Base-by-base conservation (phyloP, 1,139 yeast species). In the Suhomyces ambrosiae region DNA sequence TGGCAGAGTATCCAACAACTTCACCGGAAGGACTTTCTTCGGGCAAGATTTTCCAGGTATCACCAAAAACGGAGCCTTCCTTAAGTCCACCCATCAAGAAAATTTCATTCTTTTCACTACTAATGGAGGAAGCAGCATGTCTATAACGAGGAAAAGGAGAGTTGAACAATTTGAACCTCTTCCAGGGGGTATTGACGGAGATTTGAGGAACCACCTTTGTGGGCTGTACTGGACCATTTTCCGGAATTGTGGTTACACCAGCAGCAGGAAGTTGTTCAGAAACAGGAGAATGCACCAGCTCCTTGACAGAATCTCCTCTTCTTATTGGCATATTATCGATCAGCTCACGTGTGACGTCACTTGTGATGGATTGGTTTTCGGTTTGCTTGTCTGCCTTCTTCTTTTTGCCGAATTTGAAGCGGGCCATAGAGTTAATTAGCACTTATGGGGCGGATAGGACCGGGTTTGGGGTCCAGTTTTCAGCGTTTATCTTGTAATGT, bases 131-230 rank as follows among this genome's bases (percentile, higher is more conserved):
- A 1, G 96, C 92, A 0, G 95, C 88, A 60, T 92, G 97, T 52
- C 97, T 83, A 58, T 89, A 89, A 32, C 97, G 77, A 5, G 98
- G 97, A 54, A 92, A 89, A 1, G 97, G 97, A 3, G 94, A 83
- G 50, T 86, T 80, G 46, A 71, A 70, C 27, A 90, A 68, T 53
- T 79, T 80, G 49, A 77, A 76, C 52, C 87, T 75, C 33, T 75
- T 74, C 97, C 97, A 90, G 2, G 96, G 96, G 16, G 83, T 59
- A 44, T 33, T 34, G 24, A 39, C 34, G 11, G 33, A 26, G 27
- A 22, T 24, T 16, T 33, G 29, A 25, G 36, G 41, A 3, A 14
- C 22, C n/a, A 23, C 30, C 16, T 33, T 29, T 17, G 28, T 24
- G 12, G 40, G 27, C 8, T n/a, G 17, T 5, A 24, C 31, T 2